phyloP scores from a whole-genome alignment of 371 early-diverging fungal species.

The Haplosporangium sp. region DNA sequence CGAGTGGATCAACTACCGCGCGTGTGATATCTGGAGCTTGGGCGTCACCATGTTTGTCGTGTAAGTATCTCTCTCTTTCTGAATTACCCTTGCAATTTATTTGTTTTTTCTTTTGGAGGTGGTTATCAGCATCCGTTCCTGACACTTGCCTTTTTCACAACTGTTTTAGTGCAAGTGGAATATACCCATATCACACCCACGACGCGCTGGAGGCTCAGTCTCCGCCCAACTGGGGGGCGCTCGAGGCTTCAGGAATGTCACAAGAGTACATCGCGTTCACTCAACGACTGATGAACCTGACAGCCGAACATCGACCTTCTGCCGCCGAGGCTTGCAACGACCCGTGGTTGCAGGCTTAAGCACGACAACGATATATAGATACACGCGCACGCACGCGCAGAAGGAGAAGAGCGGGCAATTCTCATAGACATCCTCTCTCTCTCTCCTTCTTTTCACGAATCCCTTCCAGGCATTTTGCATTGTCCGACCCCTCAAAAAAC shows the following conservation, averaged over 20 bases:
- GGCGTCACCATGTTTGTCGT: constrained; percentile 55
- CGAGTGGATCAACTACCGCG: constrained; percentile 56
- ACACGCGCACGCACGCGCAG: no score
- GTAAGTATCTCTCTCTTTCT: constrained; percentile 22
- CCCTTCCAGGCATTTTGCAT: no score
- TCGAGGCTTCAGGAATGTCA: constrained; percentile 51
- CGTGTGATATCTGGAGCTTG: constrained; percentile 53
- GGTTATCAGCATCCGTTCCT: neutral
- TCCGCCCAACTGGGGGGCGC: constrained; percentile 50
- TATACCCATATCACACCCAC: constrained; percentile 51
- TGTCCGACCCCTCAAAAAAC: no score
- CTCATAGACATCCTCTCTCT: no score
- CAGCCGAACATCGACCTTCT: constrained; percentile 48
- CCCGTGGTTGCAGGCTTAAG: constrained; percentile 45
- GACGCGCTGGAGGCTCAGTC: constrained; percentile 51
- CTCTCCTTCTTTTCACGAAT: no score
- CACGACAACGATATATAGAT: no score
- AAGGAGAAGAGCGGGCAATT: no score
- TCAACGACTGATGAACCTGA: constrained; percentile 51
- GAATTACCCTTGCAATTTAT: neutral
- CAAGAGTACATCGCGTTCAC: constrained; percentile 51
- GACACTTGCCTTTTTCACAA: neutral
- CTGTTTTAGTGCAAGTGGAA: constrained; percentile 39
- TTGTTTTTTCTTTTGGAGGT: neutral
- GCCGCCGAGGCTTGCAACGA: constrained; percentile 46